Evolutionary conservation across 2,329 filamentous ascomycete species (phyloP).

Genomic region (Massarina eburnea): DNA sequence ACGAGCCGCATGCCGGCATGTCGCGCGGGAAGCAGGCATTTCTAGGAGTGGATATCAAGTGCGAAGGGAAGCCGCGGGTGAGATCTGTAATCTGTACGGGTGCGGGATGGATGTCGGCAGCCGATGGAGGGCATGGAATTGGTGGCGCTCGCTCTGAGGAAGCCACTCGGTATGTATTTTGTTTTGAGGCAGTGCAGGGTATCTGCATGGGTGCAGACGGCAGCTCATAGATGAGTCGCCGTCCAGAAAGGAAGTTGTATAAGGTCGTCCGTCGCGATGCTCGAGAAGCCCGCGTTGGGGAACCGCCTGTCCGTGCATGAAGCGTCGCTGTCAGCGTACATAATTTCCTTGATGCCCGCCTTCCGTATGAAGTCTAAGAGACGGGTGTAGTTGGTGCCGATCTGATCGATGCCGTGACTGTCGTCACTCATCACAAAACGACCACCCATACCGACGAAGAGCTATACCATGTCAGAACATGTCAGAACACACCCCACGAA

Average conservation of each 20-base stretch:
- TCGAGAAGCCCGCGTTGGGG: slow-evolving; percentile 40
- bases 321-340: slow-evolving; percentile 35
- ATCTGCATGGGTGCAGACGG: neutral
- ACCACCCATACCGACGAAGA: slow-evolving; percentile 72
- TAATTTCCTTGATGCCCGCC: slow-evolving; percentile 64
- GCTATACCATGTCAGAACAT: slow-evolving; percentile 48
- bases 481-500: slow-evolving; percentile 17
- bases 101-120: neutral
- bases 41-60: no score
- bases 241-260: slow-evolving; percentile 34
- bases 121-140: neutral
- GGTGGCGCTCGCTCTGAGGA: neutral
- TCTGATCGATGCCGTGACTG: slow-evolving; percentile 83
- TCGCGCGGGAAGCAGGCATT: no score
- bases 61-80: neutral
- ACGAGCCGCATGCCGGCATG: neutral
- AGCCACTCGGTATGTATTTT: neutral
- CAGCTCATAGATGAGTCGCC: neutral
- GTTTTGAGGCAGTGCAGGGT: neutral
- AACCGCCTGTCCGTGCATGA: slow-evolving; percentile 31
- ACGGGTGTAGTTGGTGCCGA: slow-evolving; percentile 79
- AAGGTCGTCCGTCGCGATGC: slow-evolving; percentile 32
- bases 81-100: neutral
- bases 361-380: slow-evolving; percentile 70
- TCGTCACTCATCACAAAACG: slow-evolving; percentile 92